Evolutionary conservation across 208 protist genomes (phyloP).

Genomic region (Crithidia bombi): DNA sequence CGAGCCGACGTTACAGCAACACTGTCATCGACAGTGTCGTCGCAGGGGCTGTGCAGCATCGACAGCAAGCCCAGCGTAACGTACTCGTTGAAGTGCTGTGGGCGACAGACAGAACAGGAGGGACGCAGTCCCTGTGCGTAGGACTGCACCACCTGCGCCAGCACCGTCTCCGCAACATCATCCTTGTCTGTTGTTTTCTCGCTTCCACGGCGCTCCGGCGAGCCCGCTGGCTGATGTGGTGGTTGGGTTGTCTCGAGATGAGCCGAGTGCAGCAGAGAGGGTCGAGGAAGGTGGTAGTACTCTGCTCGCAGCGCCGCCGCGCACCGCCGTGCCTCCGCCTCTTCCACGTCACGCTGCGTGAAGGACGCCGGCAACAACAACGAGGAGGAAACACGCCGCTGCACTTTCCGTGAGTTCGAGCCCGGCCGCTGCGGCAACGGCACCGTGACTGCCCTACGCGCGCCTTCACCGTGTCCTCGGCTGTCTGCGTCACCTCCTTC

Average conservation of each 20-base stretch:
- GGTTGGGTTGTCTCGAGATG: background rate
- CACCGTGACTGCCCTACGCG: slow-evolving; percentile 2
- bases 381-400: background rate
- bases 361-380: background rate
- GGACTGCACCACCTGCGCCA: background rate
- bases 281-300: slow-evolving; percentile 24
- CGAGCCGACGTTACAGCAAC: background rate
- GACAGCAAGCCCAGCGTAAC: slow-evolving; percentile 37
- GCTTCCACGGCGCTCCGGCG: background rate
- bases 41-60: slow-evolving; percentile 3
- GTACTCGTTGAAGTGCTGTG: slow-evolving; percentile 36
- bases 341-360: background rate
- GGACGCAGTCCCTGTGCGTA: slow-evolving; percentile 32
- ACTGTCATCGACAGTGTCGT: background rate
- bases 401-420: background rate
- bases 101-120: slow-evolving; percentile 37
- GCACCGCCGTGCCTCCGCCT: slow-evolving; percentile 12
- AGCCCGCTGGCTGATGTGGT: background rate
- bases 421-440: too few species aligned
- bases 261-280: too few species aligned
- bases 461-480: background rate
- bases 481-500: background rate
- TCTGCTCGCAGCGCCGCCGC: slow-evolving; percentile 28
- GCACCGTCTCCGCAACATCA: background rate
- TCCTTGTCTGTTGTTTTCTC: background rate